Percentiles rank a stretch among this genome's conserved stretches.
These are phyloP conservation scores for Scalesia atractyloides DNA, from an alignment of 129 eudicot genomes.

Conservation along the genomic window DNA sequence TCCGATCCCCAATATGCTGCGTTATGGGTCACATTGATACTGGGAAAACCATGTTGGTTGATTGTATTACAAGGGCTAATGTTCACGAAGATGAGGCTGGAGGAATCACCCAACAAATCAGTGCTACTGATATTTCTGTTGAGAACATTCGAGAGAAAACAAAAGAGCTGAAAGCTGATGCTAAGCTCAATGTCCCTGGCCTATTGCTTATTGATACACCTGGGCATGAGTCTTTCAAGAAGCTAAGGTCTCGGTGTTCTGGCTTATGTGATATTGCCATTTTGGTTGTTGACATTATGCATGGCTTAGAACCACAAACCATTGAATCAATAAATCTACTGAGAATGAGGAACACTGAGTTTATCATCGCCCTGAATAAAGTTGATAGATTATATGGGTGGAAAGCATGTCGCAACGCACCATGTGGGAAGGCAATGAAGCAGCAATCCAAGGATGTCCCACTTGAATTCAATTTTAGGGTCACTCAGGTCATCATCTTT, in stretches of 20 bases:
- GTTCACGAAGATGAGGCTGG: too few relatives aligned
- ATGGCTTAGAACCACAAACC: conserved; percentile 89
- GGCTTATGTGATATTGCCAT: conserved; percentile 89
- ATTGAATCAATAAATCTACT: conserved; percentile 84
- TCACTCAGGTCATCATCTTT: conserved; percentile 49
- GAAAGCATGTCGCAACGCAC: conserved; percentile 77
- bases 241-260: conserved; percentile 86
- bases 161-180: conserved; percentile 86
- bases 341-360: conserved; percentile 85
- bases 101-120: too few relatives aligned
- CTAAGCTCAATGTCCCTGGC: conserved; percentile 85
- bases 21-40: too few relatives aligned
- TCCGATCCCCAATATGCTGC: too few relatives aligned
- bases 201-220: conserved; percentile 90
- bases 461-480: conserved; percentile 60
- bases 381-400: conserved; percentile 83
- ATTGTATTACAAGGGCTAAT: too few relatives aligned
- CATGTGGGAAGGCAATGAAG: conserved; percentile 76
- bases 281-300: conserved; percentile 92
- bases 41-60: too few relatives aligned
- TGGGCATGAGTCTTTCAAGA: conserved; percentile 87
- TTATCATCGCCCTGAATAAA: conserved; percentile 84
- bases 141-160: conserved; percentile 90
- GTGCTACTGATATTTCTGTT: conserved; percentile 91
- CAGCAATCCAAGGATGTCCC: conserved; percentile 71